Evolutionary conservation across 1,284 basidiomycete species (phyloP).

Genomic region (Ceratobasidium sp.): DNA sequence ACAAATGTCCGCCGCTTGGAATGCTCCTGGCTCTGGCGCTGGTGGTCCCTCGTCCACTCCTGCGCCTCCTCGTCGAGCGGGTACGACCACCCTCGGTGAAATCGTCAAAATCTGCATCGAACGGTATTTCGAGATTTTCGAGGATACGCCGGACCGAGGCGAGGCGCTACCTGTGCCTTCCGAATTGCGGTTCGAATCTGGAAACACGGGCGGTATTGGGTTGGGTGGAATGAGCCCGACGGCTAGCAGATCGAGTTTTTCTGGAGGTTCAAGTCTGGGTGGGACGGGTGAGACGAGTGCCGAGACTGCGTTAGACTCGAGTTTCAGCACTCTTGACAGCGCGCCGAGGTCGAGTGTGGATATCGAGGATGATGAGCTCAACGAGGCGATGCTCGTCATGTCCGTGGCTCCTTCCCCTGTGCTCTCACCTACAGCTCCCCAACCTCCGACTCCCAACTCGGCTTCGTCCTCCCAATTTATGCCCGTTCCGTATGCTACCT

Average conservation of each 20-base stretch:
- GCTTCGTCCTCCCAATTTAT: constrained; percentile 10
- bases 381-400: constrained; percentile 78
- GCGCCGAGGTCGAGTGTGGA: constrained; percentile 45
- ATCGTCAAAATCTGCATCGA: constrained; percentile 80
- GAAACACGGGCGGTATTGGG: constrained; percentile 8
- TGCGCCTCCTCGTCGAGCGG: constrained; percentile 49
- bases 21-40: constrained; percentile 17
- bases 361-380: constrained; percentile 71
- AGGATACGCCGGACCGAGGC: constrained; percentile 71
- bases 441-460: constrained; percentile 36
- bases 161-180: constrained; percentile 59
- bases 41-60: neutral
- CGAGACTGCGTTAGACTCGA: constrained; percentile 42
- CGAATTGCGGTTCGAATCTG: constrained; percentile 35
- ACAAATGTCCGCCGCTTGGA: constrained; percentile 43
- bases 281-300: neutral
- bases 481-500: constrained; percentile 2
- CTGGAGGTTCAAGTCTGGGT: neutral
- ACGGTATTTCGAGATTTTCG: constrained; percentile 84
- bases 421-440: constrained; percentile 41
- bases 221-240: constrained; percentile 22
- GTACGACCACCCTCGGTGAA: constrained; percentile 69
- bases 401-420: constrained; percentile 60
- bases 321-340: constrained; percentile 47
- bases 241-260: constrained; percentile 22